Evolutionary conservation across 495 filamentous ascomycete species (phyloP).

Genomic region (Pseudoneurospora amorphoporcata): DNA sequence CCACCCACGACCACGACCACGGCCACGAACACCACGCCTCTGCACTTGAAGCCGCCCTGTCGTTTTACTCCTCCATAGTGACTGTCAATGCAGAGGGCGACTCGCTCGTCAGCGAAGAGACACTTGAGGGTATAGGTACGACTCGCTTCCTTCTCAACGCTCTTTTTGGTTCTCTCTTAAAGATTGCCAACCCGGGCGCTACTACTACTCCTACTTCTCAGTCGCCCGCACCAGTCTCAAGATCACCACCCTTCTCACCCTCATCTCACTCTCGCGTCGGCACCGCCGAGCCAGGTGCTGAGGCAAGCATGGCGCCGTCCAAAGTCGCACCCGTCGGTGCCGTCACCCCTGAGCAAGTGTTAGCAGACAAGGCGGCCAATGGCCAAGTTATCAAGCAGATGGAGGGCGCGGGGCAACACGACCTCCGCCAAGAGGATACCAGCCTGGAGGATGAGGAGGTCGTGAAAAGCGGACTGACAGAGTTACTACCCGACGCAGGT

Average conservation of each 20-base stretch:
- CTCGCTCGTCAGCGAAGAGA: slow-evolving; percentile 80
- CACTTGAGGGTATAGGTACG: slow-evolving; percentile 90
- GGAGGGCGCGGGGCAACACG: slow-evolving; percentile 13
- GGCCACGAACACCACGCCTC: slow-evolving; percentile 54
- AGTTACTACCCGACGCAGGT: slow-evolving; percentile 59
- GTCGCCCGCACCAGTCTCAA: neutral
- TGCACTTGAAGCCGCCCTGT: slow-evolving; percentile 72
- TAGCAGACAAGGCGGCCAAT: slow-evolving; percentile 4
- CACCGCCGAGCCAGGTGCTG: slow-evolving; percentile 8
- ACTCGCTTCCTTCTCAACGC: slow-evolving; percentile 60
- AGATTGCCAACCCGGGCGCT: slow-evolving; percentile 36
- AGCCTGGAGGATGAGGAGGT: slow-evolving; percentile 15
- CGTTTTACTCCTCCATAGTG: slow-evolving; percentile 84
- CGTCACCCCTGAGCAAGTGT: slow-evolving; percentile 5
- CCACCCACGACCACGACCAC: slow-evolving; percentile 42
- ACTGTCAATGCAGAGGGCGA: slow-evolving; percentile 91
- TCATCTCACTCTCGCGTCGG: neutral
- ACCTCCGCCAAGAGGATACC: slow-evolving; percentile 14
- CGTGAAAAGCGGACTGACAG: slow-evolving; percentile 40
- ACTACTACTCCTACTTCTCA: neutral
- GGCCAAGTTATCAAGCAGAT: slow-evolving; percentile 5
- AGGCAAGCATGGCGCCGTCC: neutral
- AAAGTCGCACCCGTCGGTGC: slow-evolving; percentile 1
- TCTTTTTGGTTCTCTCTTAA: slow-evolving; percentile 57
- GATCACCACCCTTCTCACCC: neutral